A percentile compares a stretch with the other conserved stretches of the same genome.
These are phyloP conservation scores for Aspergillus texensis DNA, from an alignment of 2,329 filamentous ascomycete species.

Conservation along the genomic window DNA sequence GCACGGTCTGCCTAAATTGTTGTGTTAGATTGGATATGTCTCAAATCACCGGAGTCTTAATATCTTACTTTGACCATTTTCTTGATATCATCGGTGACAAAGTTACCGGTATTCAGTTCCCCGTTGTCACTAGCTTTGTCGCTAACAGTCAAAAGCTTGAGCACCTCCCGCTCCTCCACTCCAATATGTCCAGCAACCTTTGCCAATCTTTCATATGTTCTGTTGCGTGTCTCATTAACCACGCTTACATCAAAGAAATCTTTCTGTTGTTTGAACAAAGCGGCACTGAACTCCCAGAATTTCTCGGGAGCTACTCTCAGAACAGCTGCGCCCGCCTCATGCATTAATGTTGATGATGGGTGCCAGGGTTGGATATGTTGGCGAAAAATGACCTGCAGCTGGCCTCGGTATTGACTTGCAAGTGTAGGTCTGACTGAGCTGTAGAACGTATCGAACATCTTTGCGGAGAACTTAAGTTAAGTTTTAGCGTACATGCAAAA, in stretches of 20 bases:
- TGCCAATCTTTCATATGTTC: conserved; percentile 78
- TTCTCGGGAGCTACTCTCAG: conserved; percentile 67
- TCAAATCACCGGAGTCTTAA: conserved; percentile 5
- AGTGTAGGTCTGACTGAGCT: conserved; percentile 66
- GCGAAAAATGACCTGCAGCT: conserved; percentile 78
- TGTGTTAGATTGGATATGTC: conserved; percentile 20
- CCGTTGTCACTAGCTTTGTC: conserved; percentile 70
- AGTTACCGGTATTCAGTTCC: conserved; percentile 75
- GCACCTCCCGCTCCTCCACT: conserved; percentile 70
- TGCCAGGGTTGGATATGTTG: conserved; percentile 97
- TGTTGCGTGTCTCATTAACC: conserved; percentile 80
- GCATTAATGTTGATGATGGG: conserved; percentile 72
- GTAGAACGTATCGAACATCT: conserved; percentile 78
- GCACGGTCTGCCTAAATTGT: conserved; percentile 60
- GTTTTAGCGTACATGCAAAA: neutral
- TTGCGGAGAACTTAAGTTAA: conserved; percentile 60
- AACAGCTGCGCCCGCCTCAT: conserved; percentile 81
- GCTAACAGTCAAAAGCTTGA: conserved; percentile 67
- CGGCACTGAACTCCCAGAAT: conserved; percentile 79
- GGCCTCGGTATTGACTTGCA: conserved; percentile 58
- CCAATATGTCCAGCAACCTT: conserved; percentile 70
- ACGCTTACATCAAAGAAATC: conserved; percentile 84
- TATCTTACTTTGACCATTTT: conserved; percentile 70
- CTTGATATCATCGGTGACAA: conserved; percentile 83
- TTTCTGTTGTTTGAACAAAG: conserved; percentile 69